Base-by-base conservation (phyloP, 768 basidiomycete genomes). In the Boletus rex-veris region DNA sequence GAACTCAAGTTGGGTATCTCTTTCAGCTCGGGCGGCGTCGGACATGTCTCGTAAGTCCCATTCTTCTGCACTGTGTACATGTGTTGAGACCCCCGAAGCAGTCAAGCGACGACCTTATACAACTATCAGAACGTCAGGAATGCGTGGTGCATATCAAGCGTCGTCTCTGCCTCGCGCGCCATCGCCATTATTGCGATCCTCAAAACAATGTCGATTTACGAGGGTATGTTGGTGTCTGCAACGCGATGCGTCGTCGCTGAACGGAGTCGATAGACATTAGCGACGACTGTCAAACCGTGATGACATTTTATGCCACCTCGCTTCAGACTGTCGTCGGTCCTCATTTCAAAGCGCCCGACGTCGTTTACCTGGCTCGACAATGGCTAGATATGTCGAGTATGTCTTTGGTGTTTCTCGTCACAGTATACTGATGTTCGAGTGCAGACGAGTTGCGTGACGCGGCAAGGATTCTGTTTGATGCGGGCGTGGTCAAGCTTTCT, bases 381-480 rank as follows among this genome's bases (percentile, higher is more conserved):
- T 96, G 93, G 86, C 82, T 94, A 33, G 83, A 87, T 62, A 75
- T 83, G 8, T 83, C 84, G 3, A 77, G 92, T 95, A 65, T 52
- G 82, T 60, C 48, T 15, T 18, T 40, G 16, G 15, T 16, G 5
- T 30, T 5, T 12, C 15, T 58, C 10, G 33, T 58, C 40, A 11
- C 47, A 5, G 36, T 44, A 28, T 37, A 26, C 57, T 64, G 35
- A 58, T 42, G 18, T 43, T 24, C 9, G 31, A 53, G 47, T 58
- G 39, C 63, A 89, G 88, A 73, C 49, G 92, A 96, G 52, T 67
- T 94, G 1, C 84, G 91, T 41, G 82, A 85, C 46, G 85, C 93
- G 0, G 85, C 91, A 9, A 79, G 87, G 45, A 69, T 84, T 3
- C 73, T 96, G 2, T 93, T 98, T 52, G 90, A 92, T 40, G 81